These are phyloP conservation scores for Lenzites betulinus DNA, from an alignment of 768 basidiomycete genomes.

Conservation along the genomic window DNA sequence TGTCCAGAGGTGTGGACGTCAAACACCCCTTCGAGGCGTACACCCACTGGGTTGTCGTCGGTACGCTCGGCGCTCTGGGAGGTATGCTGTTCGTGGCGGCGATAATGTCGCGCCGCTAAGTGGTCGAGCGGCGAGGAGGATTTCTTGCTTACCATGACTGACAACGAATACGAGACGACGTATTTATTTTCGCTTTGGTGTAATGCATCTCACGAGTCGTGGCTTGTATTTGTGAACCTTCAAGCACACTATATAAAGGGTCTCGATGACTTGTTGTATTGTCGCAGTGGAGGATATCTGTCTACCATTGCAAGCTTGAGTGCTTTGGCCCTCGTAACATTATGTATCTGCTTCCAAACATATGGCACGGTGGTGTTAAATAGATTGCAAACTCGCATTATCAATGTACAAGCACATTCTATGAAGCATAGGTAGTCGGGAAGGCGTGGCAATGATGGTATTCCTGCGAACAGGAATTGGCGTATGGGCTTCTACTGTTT, in stretches of 20 bases:
- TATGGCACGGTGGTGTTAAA: no score
- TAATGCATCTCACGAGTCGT: not conserved
- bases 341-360: no score
- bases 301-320: no score
- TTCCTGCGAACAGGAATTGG: no score
- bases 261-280: not conserved
- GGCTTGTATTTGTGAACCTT: not conserved
- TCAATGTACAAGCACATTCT: no score
- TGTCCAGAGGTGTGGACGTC: conserved; percentile 39
- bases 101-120: conserved; percentile 29
- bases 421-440: no score
- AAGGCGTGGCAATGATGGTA: no score
- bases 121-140: not conserved
- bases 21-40: conserved; percentile 56
- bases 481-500: no score
- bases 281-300: no score
- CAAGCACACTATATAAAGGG: not conserved
- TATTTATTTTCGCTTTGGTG: not conserved
- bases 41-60: conserved; percentile 63
- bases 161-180: not conserved
- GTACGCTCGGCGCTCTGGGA: conserved; percentile 61
- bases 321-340: no score
- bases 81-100: conserved; percentile 61
- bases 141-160: not conserved
- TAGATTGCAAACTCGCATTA: no score